Evolutionary conservation across 108 stramenopile genomes (phyloP).

Genomic region (Fragilaria crotonensis): DNA sequence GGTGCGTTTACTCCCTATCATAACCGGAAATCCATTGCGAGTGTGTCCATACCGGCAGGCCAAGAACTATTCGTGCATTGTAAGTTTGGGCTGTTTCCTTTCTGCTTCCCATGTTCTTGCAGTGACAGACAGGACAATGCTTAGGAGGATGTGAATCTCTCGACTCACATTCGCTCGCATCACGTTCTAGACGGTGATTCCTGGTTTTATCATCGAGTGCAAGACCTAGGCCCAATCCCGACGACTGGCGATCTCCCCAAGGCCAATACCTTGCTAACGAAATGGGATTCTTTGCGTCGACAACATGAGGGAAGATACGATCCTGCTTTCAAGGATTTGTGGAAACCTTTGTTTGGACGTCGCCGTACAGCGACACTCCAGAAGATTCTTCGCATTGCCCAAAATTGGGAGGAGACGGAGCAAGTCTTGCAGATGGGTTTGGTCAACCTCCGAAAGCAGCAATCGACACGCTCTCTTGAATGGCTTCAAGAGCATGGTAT

Average conservation of each 20-base stretch:
- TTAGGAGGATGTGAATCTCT: too few species aligned
- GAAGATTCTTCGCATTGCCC: not conserved
- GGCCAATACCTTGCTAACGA: slow-evolving; percentile 16
- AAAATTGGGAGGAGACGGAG: not conserved
- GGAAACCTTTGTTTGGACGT: not conserved
- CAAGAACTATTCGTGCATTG: slow-evolving; percentile 35
- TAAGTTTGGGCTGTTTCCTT: too few species aligned
- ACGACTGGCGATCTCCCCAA: slow-evolving; percentile 18
- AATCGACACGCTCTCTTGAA: slow-evolving; percentile 13
- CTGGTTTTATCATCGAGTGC: slow-evolving; percentile 34
- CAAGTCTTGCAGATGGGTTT: not conserved
- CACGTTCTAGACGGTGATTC: slow-evolving; percentile 29
- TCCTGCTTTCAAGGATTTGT: not conserved
- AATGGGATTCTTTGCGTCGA: not conserved
- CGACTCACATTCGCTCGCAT: too few species aligned
- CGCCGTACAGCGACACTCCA: not conserved
- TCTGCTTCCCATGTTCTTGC: too few species aligned
- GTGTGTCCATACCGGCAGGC: slow-evolving; percentile 13
- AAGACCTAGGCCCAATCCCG: slow-evolving; percentile 26
- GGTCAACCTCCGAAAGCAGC: not conserved
- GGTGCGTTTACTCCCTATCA: slow-evolving; percentile 32
- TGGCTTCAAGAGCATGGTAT: slow-evolving; percentile 45
- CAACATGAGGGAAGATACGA: not conserved
- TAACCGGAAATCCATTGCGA: slow-evolving; percentile 23
- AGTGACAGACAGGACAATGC: too few species aligned